Base-by-base conservation (phyloP, 2,329 filamentous ascomycete genomes). In the Trichoderma breve region DNA sequence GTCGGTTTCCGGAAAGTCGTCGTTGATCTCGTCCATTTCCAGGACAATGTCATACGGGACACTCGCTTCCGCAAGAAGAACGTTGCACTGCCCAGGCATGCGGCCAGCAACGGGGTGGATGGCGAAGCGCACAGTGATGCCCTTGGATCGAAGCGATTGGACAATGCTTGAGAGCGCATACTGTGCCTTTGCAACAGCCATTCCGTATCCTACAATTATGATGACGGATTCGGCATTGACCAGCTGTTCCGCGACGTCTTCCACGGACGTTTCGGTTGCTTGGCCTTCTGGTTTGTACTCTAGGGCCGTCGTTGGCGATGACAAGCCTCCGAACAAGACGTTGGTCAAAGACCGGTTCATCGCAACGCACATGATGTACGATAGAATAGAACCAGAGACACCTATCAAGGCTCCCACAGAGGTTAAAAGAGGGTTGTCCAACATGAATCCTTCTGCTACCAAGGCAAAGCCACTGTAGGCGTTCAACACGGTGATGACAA, bases 1-100 rank as follows among this genome's bases (percentile, higher is more conserved):
- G 77, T 97, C 94, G 0, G 94, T 97, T 32, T 96, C 92, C 7
- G 86, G 82, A 80, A 97, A 97, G 77, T 97, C 94, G 74, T 97
- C 94, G 80, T 97, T 97, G 83, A 97, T 97, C 84, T 97, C 94
- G 76, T 97, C 94, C 94, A 97, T 97, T 82, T 97, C 94, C 60
- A 97, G 86, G 32, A 97, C 94, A 71, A 97, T 95, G 76, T 97
- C 94, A 77, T 97, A 97, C 3, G 93, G 93, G 34, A 97, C 94
- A 39, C 88, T 91, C 1, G 94, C 94, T 81, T 97, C 94, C 0
- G 94, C 94, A 15, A 97, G 89, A 3, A 97, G 85, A 4, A 97
- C 94, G 78, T 97, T 97, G 83, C 94, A 97, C 82, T 97, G 94
- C 0, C 94, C 94, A 0, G 94, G 94, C 94, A 97, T 97, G 36